Evolutionary conservation across 495 filamentous ascomycete genomes (phyloP), one percentile per base, ranked within the genome.

Genomic region (Aspergillus sclerotiicarbonarius): DNA sequence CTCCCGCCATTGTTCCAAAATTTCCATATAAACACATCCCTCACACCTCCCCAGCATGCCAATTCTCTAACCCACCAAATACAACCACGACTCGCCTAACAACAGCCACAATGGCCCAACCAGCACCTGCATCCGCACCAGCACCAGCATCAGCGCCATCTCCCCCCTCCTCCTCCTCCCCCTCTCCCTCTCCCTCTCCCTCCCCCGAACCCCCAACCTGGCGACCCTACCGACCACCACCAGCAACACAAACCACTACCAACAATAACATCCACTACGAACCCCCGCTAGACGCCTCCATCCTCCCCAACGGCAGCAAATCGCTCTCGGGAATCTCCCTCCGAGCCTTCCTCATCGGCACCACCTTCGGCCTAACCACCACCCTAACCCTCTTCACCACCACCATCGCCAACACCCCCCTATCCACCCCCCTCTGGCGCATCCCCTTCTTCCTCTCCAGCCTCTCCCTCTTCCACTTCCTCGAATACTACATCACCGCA

Each of bases 401-500:
- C 68, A 57, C 63, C 49, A 68, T 58, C 68, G 56, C 63, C 67
- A 65, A 30, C 46, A 68, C 29, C 66, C 54, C 58, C 10, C 37
- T 41, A 13, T 41, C 9, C 1, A 74, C 71, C 29, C 77, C 82
- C 0, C 80, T 92, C 59, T 97, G 92, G 92, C 90, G 94, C 58
- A 68, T 88, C 1, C 85, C 91, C 16, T 87, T 91, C 78, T 96
- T 98, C 76, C 62, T 92, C 66, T 73, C 80, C 47, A 71, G 84
- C 25, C 85, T 98, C 54, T 84, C 86, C 15, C 67, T 88, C 54
- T 97, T 97, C 81, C 94, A 98, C 74, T 96, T 96, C 76, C 87
- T 98, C 71, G 94, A 98, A 74, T 98, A 89, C 80, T 93, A 82
- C 77, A 87, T 84, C 49, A 97, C 93, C 0, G 94, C 94, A 25